A percentile compares a stretch with the other conserved stretches of the same genome.
These are phyloP conservation scores for Melampsora abietis-canadensis DNA, from an alignment of 1,284 basidiomycete genomes.

Conservation along the genomic window DNA sequence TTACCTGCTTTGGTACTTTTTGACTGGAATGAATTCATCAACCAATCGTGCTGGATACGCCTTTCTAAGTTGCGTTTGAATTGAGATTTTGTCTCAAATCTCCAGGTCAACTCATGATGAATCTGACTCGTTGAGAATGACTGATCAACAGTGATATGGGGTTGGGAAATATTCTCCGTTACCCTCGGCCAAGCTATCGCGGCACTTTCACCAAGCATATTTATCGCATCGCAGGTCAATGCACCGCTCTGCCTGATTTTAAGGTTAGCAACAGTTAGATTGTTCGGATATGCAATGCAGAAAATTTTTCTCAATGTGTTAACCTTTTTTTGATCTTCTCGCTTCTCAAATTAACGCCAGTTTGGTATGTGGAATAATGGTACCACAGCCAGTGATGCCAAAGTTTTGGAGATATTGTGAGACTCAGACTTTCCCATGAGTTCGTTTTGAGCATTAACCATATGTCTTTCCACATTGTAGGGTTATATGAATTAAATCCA, in stretches of 20 bases:
- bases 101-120: neutral
- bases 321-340: constrained; percentile 60
- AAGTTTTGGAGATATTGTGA: constrained; percentile 76
- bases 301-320: constrained; percentile 60
- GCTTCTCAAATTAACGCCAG: no score
- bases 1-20: constrained; percentile 62
- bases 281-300: no score
- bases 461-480: constrained; percentile 12
- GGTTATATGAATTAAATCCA: constrained; percentile 52
- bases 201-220: constrained; percentile 69
- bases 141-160: constrained; percentile 58
- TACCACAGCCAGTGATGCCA: constrained; percentile 59
- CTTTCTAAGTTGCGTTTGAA: constrained; percentile 56
- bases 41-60: constrained; percentile 65
- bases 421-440: constrained; percentile 60
- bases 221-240: constrained; percentile 68
- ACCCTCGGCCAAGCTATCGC: constrained; percentile 69
- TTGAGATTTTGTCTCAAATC: neutral
- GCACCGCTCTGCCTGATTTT: constrained; percentile 64
- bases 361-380: constrained; percentile 61
- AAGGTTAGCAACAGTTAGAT: no score
- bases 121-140: neutral
- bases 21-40: constrained; percentile 62
- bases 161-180: constrained; percentile 73
- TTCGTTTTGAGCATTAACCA: constrained; percentile 26